Evolutionary conservation across 2,329 filamentous ascomycete species (phyloP), one percentile per base, ranked within the genome.

Genomic region (Fusarium mangiferae): DNA sequence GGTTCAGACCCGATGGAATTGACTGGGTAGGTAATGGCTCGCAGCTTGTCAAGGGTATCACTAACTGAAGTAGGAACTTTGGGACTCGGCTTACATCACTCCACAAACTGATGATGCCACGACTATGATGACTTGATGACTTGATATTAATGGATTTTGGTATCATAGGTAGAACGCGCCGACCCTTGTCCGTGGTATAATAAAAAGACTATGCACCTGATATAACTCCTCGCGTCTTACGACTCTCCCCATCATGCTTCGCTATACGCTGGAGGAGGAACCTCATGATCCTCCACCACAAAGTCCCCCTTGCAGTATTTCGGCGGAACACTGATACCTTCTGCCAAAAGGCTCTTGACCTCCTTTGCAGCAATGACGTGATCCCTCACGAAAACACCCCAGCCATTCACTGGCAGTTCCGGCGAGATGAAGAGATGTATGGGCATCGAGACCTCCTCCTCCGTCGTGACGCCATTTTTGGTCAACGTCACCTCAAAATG

Each of bases 1-100:
- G 66, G 66, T 68, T 68, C 3, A 35, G 65, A 10, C 66, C 66
- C 0, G 66, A 68, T 26, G 38, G 64, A 4, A 68, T 68, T 39
- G 66, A 68, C n/a, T 68, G 66, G 66, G 66, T 68, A n/a, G 28
- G 46, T 22, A 14, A 28, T 14, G 6, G 2, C 8, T 2, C 1
- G 1, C 8, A 4, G 2, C 13, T 10, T 14, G 0, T 2, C 1
- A 1, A 17, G 9, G 3, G 1, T 3, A 5, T 0, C 14, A 1
- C 65, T 68, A 18, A 68, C 7, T 35, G 7, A 0, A 5, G 4
- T 18, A 68, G 66, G 64, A 33, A 15, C 26, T 48, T 5, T 68
- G 66, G 66, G 64, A 68, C 18, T 46, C 66, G 13, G 24, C 24
- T 15, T 63, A 55, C 10, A 41, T 68, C 12, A 68, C 66, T 10